A percentile compares a stretch with the other conserved stretches of the same genome.
These are phyloP conservation scores for Senecio squalidus DNA, from an alignment of 140 eudicot species.

Conservation along the genomic window DNA sequence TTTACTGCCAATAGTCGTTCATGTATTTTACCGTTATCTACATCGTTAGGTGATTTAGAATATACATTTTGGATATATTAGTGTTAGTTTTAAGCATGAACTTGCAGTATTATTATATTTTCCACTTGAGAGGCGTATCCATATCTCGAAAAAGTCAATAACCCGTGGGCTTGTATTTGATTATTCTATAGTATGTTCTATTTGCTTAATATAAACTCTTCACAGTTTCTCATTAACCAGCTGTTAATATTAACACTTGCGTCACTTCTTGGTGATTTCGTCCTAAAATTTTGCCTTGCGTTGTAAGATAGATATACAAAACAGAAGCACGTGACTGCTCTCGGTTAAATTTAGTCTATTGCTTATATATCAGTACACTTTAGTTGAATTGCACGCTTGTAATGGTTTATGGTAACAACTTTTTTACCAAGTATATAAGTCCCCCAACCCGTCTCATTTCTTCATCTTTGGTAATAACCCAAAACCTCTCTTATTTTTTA, in stretches of 20 bases:
- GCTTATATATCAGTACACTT: neutral
- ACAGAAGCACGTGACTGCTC: neutral
- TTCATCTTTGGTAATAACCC: neutral
- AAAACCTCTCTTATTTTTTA: neutral
- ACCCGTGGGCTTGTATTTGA: neutral
- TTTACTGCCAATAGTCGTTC: neutral
- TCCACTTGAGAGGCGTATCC: neutral
- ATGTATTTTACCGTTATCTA: neutral
- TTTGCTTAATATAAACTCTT: slow-evolving; percentile 10
- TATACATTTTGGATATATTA: neutral
- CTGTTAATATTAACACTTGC: neutral
- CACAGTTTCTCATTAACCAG: neutral
- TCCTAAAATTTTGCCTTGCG: neutral
- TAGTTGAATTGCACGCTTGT: neutral
- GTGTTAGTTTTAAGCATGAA: neutral
- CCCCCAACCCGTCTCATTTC: slow-evolving; percentile 5
- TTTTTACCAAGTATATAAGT: slow-evolving; percentile 18
- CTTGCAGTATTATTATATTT: neutral
- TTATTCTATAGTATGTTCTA: slow-evolving; percentile 3
- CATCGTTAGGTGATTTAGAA: neutral
- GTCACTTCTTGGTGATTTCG: neutral
- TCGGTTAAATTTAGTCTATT: neutral
- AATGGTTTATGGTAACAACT: neutral
- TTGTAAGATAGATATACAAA: neutral
- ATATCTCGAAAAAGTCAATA: neutral